Evolutionary conservation across 345 rosid genomes (phyloP), one percentile per base, ranked within the genome.

Genomic region (Hypericum perforatum): DNA sequence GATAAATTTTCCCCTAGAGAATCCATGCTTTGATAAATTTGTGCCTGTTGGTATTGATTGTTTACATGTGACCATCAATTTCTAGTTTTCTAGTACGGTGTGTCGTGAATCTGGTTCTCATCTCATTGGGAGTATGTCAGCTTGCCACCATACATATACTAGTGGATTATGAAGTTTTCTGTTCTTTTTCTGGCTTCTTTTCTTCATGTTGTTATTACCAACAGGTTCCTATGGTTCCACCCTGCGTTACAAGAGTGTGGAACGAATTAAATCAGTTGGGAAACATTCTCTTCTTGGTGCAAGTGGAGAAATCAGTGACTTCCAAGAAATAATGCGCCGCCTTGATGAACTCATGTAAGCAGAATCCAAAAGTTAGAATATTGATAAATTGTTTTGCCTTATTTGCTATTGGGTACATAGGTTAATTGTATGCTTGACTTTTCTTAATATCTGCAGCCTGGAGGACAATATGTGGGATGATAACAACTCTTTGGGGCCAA

Each of bases 401-500:
- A n/a, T 41, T 51, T 45, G 6, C 36, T 42, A 29, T 39, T 10
- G 54, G 38, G 37, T 22, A 37, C 37, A 13, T 53, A 32, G n/a
- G n/a, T n/a, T n/a, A n/a, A n/a, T n/a, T n/a, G n/a, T n/a, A n/a
- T n/a, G n/a, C n/a, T n/a, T n/a, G n/a, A 56, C 40, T 55, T 45
- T 39, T 60, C n/a, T 60, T 16, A 13, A 14, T 70, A 45, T 40
- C 68, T 74, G 62, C 79, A 92, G 98, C 72, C 70, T 92, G 53
- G 71, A 88, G 64, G 98, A 92, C 79, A 84, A 88, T 55, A 88
- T 92, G 98, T 89, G 98, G 97, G 98, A 92, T 80, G 98, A 89
- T 63, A 95, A 94, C 41, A 89, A 92, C 71, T 92, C 98, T 11
- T 73, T 92, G 77, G 98, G 98, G 62, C 98, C 98, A 16, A 92